Evolutionary conservation across 441 rosid species (phyloP), one percentile per base, ranked within the genome.

Genomic region (Gossypium trilobum): DNA sequence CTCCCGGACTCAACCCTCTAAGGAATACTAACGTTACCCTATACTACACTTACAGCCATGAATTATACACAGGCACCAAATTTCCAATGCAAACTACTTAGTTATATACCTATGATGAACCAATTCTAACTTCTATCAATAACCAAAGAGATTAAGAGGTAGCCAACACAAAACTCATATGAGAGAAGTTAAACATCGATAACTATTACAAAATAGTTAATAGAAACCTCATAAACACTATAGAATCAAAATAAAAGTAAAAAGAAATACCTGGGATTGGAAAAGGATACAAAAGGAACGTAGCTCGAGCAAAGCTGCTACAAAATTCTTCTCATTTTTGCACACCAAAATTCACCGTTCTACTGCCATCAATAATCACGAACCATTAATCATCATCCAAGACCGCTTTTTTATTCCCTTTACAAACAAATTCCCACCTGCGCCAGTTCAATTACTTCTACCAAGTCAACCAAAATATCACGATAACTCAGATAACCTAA

Each of bases 291-390:
- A 9, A 79, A 52, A 52, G 89, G 83, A 63, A 81, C 76, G 68
- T 77, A 86, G 80, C 86, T 83, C 66, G 85, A 33, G 90, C 88
- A 86, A 83, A 81, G 75, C 85, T 50, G 73, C 78, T 76, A 82
- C 76, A 56, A 73, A 73, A 70, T 72, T 81, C 68, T 74, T 73
- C 62, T 78, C 80, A 81, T 33, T 80, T 82, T 75, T 81, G 74
- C 29, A 78, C 75, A 71, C 78, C 73, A 65, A 57, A 31, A 64
- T 75, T 80, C 75, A 58, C 76, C 19, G 64, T 73, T 79, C 82
- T 79, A 79, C 86, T 79, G 68, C 82, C 87, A 79, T 82, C 61
- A 81, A 84, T 74, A 79, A 78, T 60, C 78, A 76, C 58, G 80
- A 69, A 64, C 69, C 27, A 69, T 55, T 23, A 69, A 33, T 48